These are phyloP conservation scores for Pichia inconspicua DNA, from an alignment of 1,139 yeast species.

Conservation along the genomic window DNA sequence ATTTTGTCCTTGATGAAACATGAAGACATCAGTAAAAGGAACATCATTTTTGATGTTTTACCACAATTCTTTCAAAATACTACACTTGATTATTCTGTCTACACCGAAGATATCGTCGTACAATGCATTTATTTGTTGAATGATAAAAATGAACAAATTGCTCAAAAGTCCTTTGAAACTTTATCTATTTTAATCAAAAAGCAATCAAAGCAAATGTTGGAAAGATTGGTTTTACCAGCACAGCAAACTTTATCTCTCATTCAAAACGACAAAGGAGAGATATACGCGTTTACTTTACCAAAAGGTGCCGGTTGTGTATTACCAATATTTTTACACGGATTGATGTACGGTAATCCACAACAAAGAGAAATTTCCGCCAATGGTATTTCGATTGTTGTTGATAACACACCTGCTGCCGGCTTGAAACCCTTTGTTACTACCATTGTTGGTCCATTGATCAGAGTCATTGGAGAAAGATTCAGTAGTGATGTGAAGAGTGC, in stretches of 20 bases:
- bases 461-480: constrained; percentile 96
- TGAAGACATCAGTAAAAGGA: constrained; percentile 63
- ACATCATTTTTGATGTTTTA: constrained; percentile 60
- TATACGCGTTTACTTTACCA: constrained; percentile 72
- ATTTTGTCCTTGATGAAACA: constrained; percentile 67
- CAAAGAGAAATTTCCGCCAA: constrained; percentile 82
- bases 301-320: constrained; percentile 83
- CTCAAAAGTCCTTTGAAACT: constrained; percentile 61
- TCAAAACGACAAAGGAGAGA: constrained; percentile 55
- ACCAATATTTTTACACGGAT: constrained; percentile 90
- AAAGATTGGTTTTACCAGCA: constrained; percentile 70
- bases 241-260: constrained; percentile 63
- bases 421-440: constrained; percentile 86
- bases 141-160: constrained; percentile 58
- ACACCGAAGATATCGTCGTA: constrained; percentile 67
- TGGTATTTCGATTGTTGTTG: constrained; percentile 83
- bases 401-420: constrained; percentile 73
- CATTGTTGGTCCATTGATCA: constrained; percentile 94
- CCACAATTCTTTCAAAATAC: constrained; percentile 65
- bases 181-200: constrained; percentile 59
- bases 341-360: constrained; percentile 84
- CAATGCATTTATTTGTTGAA: constrained; percentile 68
- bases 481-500: constrained; percentile 88
- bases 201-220: constrained; percentile 69
- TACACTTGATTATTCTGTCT: constrained; percentile 61